Base-by-base conservation (phyloP, 2,329 filamentous ascomycete species). In the Pyrenophora seminiperda region DNA sequence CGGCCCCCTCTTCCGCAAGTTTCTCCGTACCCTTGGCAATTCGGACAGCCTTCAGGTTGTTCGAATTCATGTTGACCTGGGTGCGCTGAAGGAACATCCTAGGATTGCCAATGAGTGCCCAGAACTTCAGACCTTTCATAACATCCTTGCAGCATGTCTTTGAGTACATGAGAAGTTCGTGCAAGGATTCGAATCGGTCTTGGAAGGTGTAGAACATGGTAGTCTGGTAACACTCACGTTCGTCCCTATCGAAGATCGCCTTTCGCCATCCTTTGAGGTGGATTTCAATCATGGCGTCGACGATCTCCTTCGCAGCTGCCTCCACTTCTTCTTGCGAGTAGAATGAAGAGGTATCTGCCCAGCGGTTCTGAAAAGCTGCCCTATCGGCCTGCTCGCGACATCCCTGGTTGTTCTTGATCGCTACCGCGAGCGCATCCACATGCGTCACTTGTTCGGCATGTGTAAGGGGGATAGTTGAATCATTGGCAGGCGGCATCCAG, bases 71-170 rank as follows among this genome's bases (percentile, higher is more conserved):
- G 45, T 59, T 59, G 37, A 34, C 53, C 7, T 15, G 24, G 3
- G 53, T 52, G 42, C 53, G 53, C 4, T 15, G 17, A 10, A 36
- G 36, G 5, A 59, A 30, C 10, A 30, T 33, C 3, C 18, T 18
- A 0, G 56, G 56, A 10, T 56, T 53, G 4, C 53, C 56, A 11
- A 57, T 27, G 10, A 53, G 29, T 0, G 50, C 27, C 9, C 34
- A 33, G 13, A 54, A 31, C 2, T 47, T 47, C n/a, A 51, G 48
- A 14, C 39, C 22, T 17, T 59, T 68, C 39, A 59, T 14, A 7
- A 57, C 17, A 2, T 56, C 47, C 4, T 40, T 38, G n/a, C 53
- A 57, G 2, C 47, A 47, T 5, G 33, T 42, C 47, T 59, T 56
- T 1, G 56, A 56, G 14, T 19, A 19, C 24, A 27, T 27, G 3